A percentile compares a stretch with the other conserved stretches of the same genome.
Conservation (phyloP, 2,329 filamentous ascomycete species). For the Orbilia javanica region DNA sequence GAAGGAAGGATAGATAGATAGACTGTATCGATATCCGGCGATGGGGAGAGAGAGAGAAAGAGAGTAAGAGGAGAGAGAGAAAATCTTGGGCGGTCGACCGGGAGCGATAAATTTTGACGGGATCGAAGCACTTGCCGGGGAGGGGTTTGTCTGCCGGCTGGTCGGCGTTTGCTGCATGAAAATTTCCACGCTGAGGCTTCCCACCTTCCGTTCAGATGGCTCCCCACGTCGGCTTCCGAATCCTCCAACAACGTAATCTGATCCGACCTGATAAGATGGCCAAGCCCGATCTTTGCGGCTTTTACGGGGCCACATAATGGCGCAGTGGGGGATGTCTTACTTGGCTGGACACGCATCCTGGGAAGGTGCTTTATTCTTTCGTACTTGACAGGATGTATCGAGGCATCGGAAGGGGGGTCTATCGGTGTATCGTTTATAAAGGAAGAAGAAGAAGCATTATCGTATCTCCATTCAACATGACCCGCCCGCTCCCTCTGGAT, state of each 20-base stretch:
- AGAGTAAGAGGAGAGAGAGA: not conserved
- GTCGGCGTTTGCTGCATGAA: constrained; percentile 43
- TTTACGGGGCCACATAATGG: constrained; percentile 23
- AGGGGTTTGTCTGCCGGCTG: not conserved
- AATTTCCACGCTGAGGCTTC: constrained; percentile 39
- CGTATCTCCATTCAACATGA: constrained; percentile 17
- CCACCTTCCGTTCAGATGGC: constrained; percentile 41
- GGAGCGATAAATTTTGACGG: constrained; percentile 25
- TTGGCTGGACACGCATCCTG: not conserved
- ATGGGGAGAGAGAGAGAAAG: not conserved
- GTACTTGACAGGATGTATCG: not conserved
- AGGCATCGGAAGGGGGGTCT: not conserved
- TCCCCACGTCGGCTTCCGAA: constrained; percentile 41
- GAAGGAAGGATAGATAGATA: not conserved
- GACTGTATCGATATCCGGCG: not conserved
- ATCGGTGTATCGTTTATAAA: not conserved
- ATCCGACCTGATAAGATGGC: constrained; percentile 58
- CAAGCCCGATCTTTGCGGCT: constrained; percentile 33
- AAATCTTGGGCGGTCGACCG: constrained; percentile 18
- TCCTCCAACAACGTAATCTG: constrained; percentile 50
- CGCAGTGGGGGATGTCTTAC: not conserved
- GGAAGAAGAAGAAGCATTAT: constrained; percentile 7
- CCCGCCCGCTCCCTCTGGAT: constrained; percentile 7
- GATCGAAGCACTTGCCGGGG: not conserved
- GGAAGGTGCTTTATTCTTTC: too few species aligned